Percentiles rank a stretch among this genome's conserved stretches.
These are phyloP conservation scores for Malassezia obtusa DNA, from an alignment of 1,284 basidiomycete species.

Conservation along the genomic window DNA sequence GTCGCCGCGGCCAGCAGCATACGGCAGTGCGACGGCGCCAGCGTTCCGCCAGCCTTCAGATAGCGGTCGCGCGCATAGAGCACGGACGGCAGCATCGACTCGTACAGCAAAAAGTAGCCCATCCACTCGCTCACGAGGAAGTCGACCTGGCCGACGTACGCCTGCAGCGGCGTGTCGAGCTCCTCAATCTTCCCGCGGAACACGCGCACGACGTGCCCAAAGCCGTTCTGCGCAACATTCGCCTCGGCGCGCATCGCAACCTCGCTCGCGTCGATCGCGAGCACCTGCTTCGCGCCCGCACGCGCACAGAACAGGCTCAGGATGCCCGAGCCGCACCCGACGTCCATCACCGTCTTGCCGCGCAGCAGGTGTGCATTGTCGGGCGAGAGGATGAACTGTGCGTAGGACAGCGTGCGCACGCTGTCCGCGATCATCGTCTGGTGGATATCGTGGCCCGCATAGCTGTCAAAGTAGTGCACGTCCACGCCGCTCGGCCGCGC, in stretches of 20 bases:
- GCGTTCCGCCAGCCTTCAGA: conserved; percentile 61
- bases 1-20: conserved; percentile 76
- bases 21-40: conserved; percentile 81
- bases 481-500: conserved; percentile 62
- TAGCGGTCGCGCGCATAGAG: conserved; percentile 75
- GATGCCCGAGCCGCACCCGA: conserved; percentile 61
- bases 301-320: conserved; percentile 83
- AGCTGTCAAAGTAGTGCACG: conserved; percentile 85
- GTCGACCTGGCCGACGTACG: conserved; percentile 64
- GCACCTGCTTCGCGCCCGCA: conserved; percentile 82
- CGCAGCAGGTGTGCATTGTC: conserved; percentile 73
- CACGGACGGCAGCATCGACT: conserved; percentile 94
- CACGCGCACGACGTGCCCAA: conserved; percentile 66
- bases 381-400: conserved; percentile 65
- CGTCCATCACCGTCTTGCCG: conserved; percentile 80
- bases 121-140: conserved; percentile 97
- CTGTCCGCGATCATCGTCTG: conserved; percentile 64
- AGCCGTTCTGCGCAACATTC: conserved; percentile 70
- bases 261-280: conserved; percentile 82
- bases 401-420: conserved; percentile 85
- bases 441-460: conserved; percentile 71
- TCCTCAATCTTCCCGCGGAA: conserved; percentile 81
- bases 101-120: conserved; percentile 62
- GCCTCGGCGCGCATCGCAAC: conserved; percentile 71
- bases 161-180: conserved; percentile 60